These are phyloP conservation scores for Podaxis sp. DNA, from an alignment of 768 basidiomycete genomes.

Conservation along the genomic window DNA sequence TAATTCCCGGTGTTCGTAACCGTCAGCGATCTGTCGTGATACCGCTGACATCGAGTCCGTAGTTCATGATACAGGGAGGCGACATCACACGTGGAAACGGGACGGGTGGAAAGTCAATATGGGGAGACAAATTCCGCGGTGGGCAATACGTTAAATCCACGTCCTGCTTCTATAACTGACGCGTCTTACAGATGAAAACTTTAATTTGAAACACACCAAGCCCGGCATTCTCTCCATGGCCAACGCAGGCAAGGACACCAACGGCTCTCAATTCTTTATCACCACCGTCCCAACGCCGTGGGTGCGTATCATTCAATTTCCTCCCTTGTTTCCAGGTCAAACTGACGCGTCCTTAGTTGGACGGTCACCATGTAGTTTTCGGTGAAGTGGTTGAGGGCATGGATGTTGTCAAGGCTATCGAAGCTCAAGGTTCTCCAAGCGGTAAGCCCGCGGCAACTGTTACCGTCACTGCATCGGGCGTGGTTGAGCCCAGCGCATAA, in stretches of 20 bases:
- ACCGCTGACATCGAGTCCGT: slow-evolving; percentile 6
- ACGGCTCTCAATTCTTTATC: slow-evolving; percentile 85
- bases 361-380: slow-evolving; percentile 70
- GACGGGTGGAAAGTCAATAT: slow-evolving; percentile 85
- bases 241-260: slow-evolving; percentile 80
- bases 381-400: slow-evolving; percentile 67
- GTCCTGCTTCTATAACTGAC: neutral
- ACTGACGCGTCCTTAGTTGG: slow-evolving; percentile 37
- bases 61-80: slow-evolving; percentile 88
- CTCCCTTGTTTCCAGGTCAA: neutral
- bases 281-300: slow-evolving; percentile 73
- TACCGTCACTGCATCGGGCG: slow-evolving; percentile 62
- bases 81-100: slow-evolving; percentile 79
- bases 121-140: slow-evolving; percentile 79
- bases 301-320: slow-evolving; percentile 30
- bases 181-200: slow-evolving; percentile 74
- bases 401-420: slow-evolving; percentile 63
- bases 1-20: slow-evolving; percentile 60
- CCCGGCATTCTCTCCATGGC: slow-evolving; percentile 76
- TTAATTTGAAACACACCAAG: slow-evolving; percentile 66
- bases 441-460: slow-evolving; percentile 45
- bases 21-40: neutral
- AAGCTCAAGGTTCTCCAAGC: slow-evolving; percentile 38
- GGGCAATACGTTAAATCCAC: slow-evolving; percentile 19
- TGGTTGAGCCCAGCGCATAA: neutral